Percentiles rank a stretch among this genome's conserved stretches.
These are phyloP conservation scores for Polyplosphaeria fusca DNA, from an alignment of 495 filamentous ascomycete species.

Conservation along the genomic window DNA sequence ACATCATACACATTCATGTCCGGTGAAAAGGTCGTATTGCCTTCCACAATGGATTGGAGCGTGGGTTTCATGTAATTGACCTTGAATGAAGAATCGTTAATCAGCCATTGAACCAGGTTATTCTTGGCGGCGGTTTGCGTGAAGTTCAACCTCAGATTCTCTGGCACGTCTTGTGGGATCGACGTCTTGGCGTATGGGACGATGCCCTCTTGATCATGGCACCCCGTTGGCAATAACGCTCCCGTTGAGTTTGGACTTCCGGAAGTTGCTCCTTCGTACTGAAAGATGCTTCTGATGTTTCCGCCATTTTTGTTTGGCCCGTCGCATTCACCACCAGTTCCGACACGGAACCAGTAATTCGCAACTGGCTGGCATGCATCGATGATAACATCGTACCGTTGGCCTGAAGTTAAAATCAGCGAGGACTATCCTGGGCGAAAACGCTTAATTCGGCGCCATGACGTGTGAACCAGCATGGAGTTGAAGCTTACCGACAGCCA, in stretches of 20 bases:
- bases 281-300: constrained; percentile 37
- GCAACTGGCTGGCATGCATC: constrained; percentile 35
- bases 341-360: constrained; percentile 43
- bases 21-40: constrained; percentile 32
- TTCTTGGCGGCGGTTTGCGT: constrained; percentile 7
- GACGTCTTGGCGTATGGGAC: constrained; percentile 35
- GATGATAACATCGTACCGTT: constrained; percentile 46
- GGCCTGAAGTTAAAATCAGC: constrained; percentile 30
- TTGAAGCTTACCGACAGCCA: constrained; percentile 35
- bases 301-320: constrained; percentile 34
- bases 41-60: constrained; percentile 35
- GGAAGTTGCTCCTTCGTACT: constrained; percentile 33
- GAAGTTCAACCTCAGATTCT: constrained; percentile 25
- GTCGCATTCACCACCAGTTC: constrained; percentile 32
- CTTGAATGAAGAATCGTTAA: constrained; percentile 34
- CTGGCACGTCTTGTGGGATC: constrained; percentile 16
- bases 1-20: constrained; percentile 33
- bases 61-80: constrained; percentile 36
- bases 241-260: constrained; percentile 30
- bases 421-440: not conserved
- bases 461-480: not conserved
- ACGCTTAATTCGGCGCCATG: not conserved
- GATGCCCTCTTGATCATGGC: constrained; percentile 34
- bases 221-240: constrained; percentile 25
- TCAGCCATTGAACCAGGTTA: constrained; percentile 38